A percentile compares a stretch with the other conserved stretches of the same genome.
phyloP scores from a whole-genome alignment of 164 flowering plant genomes.

The Tinospora cordifolia region DNA sequence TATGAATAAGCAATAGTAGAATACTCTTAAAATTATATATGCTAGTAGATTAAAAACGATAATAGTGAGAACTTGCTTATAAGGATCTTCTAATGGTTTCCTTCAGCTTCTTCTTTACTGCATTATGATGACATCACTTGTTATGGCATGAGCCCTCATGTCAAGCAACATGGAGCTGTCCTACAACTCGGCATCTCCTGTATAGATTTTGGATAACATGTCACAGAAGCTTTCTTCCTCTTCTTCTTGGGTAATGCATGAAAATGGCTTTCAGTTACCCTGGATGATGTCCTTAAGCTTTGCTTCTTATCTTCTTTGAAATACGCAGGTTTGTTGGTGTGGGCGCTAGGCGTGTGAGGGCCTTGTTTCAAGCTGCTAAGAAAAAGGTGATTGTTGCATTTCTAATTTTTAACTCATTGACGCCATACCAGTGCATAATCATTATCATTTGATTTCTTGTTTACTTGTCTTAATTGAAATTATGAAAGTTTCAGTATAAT shows the following conservation, averaged over 20 bases:
- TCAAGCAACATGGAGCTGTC: no score
- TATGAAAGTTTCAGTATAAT: not conserved
- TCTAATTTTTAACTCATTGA: not conserved
- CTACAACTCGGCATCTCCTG: no score
- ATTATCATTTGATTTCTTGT: not conserved
- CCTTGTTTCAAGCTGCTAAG: slow-evolving; percentile 96
- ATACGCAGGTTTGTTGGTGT: slow-evolving; percentile 94
- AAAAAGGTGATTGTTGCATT: slow-evolving; percentile 56
- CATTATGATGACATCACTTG: no score
- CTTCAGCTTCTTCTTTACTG: no score
- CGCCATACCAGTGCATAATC: not conserved
- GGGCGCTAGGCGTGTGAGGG: slow-evolving; percentile 97
- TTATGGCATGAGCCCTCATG: no score
- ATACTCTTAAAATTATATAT: no score
- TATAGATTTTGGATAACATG: not conserved
- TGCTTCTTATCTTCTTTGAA: not conserved
- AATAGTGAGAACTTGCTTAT: no score
- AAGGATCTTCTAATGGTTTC: no score
- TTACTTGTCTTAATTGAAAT: not conserved
- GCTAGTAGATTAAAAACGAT: no score
- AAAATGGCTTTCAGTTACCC: not conserved
- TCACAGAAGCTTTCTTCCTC: not conserved
- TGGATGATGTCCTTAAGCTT: not conserved
- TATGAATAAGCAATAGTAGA: no score
- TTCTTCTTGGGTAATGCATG: not conserved